Evolutionary conservation across 257 asterid species (phyloP).

Genomic region (Solanum pinnatisectum): DNA sequence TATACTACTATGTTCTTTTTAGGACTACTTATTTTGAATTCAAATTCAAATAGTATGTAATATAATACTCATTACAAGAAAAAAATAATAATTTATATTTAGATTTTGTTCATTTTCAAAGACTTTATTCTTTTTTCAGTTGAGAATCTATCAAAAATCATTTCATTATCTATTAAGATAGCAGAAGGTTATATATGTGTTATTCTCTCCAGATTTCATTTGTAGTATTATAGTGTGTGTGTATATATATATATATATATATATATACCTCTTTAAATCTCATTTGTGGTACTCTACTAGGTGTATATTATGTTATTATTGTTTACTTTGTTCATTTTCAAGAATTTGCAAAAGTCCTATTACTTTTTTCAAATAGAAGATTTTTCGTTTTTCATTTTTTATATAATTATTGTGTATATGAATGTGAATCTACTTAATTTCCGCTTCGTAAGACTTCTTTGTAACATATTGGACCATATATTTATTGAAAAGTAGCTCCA

Average conservation of each 20-base stretch:
- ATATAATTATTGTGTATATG: background rate
- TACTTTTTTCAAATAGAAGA: background rate
- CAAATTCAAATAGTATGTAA: too few species aligned
- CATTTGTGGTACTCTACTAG: too few species aligned
- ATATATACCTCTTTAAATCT: too few species aligned
- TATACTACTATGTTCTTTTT: background rate
- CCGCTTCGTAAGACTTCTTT: background rate
- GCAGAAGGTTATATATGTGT: too few species aligned
- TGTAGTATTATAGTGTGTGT: too few species aligned
- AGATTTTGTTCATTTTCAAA: background rate
- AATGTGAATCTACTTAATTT: background rate
- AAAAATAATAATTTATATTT: background rate
- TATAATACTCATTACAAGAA: background rate
- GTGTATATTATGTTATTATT: background rate
- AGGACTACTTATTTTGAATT: background rate
- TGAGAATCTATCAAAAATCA: too few species aligned
- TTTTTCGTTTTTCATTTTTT: too few species aligned
- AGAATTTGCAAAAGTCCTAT: background rate
- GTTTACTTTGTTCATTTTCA: background rate
- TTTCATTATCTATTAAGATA: too few species aligned
- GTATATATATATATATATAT: too few species aligned
- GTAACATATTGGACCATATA: background rate
- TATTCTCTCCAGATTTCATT: too few species aligned
- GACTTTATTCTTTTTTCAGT: background rate
- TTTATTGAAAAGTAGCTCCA: background rate